A percentile compares a stretch with the other conserved stretches of the same genome.
Evolutionary conservation across 345 rosid genomes (phyloP).

Genomic region (Rhodomyrtus tomentosa): DNA sequence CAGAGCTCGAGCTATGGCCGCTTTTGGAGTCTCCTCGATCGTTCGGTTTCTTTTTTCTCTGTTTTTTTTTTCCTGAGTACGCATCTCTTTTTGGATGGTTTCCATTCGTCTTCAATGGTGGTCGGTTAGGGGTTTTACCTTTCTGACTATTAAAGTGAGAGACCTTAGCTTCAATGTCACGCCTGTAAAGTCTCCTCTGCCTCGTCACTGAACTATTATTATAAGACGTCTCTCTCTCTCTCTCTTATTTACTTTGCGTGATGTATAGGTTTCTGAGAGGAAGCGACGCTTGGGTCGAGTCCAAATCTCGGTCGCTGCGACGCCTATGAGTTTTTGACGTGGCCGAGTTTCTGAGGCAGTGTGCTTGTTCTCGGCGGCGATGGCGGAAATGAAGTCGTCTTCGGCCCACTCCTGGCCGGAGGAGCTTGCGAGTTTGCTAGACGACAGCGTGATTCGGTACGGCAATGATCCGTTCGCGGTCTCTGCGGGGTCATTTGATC

Average conservation of each 20-base stretch:
- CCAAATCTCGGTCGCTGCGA: neutral
- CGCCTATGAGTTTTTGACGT: neutral
- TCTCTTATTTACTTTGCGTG: neutral
- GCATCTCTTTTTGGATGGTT: neutral
- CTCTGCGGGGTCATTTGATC: neutral
- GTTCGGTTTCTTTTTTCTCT: neutral
- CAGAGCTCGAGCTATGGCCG: neutral
- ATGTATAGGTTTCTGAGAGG: neutral
- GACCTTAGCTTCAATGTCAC: slow-evolving; percentile 33
- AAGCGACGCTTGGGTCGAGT: neutral
- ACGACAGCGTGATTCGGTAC: slow-evolving; percentile 32
- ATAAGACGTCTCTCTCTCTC: slow-evolving; percentile 8
- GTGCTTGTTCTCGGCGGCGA: slow-evolving; percentile 4
- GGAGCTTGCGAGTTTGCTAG: slow-evolving; percentile 53
- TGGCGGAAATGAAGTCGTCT: slow-evolving; percentile 52
- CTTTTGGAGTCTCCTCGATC: neutral
- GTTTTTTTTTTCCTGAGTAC: fast-evolving
- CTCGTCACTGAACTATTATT: neutral
- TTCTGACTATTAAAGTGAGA: neutral
- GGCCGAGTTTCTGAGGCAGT: no score
- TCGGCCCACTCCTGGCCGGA: slow-evolving; percentile 54
- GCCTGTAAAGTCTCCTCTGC: slow-evolving; percentile 39
- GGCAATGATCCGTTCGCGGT: slow-evolving; percentile 21
- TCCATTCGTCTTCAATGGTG: slow-evolving; percentile 29
- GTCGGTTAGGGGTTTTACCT: slow-evolving; percentile 20